Evolutionary conservation across 1,284 basidiomycete genomes (phyloP).

Genomic region (Tilletiopsis washingtonensis): DNA sequence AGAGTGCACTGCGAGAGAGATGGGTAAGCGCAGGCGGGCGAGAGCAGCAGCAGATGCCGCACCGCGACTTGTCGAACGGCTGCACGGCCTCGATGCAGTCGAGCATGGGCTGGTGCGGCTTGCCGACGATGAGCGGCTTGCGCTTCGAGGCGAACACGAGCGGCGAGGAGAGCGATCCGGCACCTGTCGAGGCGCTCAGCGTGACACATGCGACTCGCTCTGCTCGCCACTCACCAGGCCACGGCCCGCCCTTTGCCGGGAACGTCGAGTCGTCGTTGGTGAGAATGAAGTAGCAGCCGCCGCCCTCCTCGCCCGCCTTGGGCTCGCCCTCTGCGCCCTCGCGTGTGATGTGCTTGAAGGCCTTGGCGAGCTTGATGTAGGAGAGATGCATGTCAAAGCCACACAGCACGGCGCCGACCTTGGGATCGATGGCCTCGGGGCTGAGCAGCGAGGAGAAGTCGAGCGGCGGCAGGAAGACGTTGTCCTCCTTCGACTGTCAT

Average conservation of each 20-base stretch:
- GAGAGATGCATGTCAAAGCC: slow-evolving; percentile 54
- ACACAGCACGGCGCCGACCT: slow-evolving; percentile 81
- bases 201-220: no score
- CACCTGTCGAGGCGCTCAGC: slow-evolving; percentile 18
- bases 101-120: slow-evolving; percentile 84
- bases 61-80: slow-evolving; percentile 10
- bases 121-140: slow-evolving; percentile 71
- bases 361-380: slow-evolving; percentile 89
- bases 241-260: slow-evolving; percentile 67
- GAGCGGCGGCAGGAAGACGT: slow-evolving; percentile 64
- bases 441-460: slow-evolving; percentile 59
- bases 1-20: no score
- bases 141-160: slow-evolving; percentile 65
- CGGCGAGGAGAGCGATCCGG: slow-evolving; percentile 75
- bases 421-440: slow-evolving; percentile 58
- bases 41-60: slow-evolving; percentile 1
- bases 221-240: slow-evolving; percentile 57
- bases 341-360: slow-evolving; percentile 70
- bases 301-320: slow-evolving; percentile 55
- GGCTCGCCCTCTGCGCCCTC: slow-evolving; percentile 23
- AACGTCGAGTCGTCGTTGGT: slow-evolving; percentile 91
- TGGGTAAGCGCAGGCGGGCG: slow-evolving; percentile 58
- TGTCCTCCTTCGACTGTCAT: slow-evolving; percentile 69
- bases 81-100: slow-evolving; percentile 75
- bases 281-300: slow-evolving; percentile 74